Evolutionary conservation across 805 yeast genomes (phyloP).

Genomic region (Starmerella lactis-condensi): DNA sequence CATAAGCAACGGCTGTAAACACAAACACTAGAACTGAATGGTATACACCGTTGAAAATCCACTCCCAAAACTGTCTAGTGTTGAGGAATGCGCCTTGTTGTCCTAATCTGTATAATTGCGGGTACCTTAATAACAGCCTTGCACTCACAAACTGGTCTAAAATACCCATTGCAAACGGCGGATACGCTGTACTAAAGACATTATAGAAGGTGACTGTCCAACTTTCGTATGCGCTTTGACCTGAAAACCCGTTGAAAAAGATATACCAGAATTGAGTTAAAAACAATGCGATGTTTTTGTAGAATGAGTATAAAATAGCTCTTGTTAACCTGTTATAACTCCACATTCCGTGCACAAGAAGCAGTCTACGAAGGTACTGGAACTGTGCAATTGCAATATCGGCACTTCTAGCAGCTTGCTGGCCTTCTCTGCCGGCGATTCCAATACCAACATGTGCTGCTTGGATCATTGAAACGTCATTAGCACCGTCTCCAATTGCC

Average conservation of each 20-base stretch:
- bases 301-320: slow-evolving; percentile 85
- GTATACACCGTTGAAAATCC: slow-evolving; percentile 89
- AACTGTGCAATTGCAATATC: slow-evolving; percentile 95
- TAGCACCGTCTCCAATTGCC: slow-evolving; percentile 98
- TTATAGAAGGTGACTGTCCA: slow-evolving; percentile 96
- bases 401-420: slow-evolving; percentile 97
- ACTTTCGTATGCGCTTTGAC: slow-evolving; percentile 89
- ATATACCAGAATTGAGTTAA: slow-evolving; percentile 99
- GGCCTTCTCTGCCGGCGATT: slow-evolving; percentile 97
- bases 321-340: slow-evolving; percentile 85
- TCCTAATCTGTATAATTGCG: slow-evolving; percentile 80
- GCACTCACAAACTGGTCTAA: slow-evolving; percentile 94
- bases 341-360: slow-evolving; percentile 95
- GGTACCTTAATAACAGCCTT: slow-evolving; percentile 72
- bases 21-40: slow-evolving; percentile 76
- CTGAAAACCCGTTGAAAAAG: slow-evolving; percentile 77
- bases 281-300: slow-evolving; percentile 85
- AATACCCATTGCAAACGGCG: slow-evolving; percentile 91
- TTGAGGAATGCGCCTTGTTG: slow-evolving; percentile 78
- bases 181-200: slow-evolving; percentile 81
- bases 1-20: slow-evolving; percentile 49
- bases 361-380: slow-evolving; percentile 59
- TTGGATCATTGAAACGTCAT: slow-evolving; percentile 97
- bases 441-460: slow-evolving; percentile 99
- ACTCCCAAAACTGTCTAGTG: slow-evolving; percentile 85